Conservation (phyloP, 2,329 filamentous ascomycete genomes). For the Sporothrix dimorphospora region DNA sequence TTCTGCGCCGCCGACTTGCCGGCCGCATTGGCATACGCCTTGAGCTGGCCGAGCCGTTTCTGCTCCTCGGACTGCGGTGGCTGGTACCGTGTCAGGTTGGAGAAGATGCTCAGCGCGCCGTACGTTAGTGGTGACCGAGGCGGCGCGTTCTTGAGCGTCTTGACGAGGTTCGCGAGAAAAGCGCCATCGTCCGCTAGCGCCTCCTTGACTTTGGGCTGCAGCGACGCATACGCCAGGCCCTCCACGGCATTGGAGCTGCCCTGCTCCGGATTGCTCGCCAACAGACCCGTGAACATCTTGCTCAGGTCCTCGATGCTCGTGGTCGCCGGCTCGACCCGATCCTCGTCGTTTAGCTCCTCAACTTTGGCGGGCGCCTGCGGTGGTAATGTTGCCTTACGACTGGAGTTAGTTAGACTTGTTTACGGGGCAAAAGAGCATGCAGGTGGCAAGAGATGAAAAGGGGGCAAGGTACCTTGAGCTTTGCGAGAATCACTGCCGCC, state of each 20-base stretch:
- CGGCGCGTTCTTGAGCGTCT: slow-evolving; percentile 60
- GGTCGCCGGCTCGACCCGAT: slow-evolving; percentile 52
- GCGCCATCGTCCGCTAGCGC: slow-evolving; percentile 68
- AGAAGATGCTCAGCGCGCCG: slow-evolving; percentile 81
- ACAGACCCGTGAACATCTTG: slow-evolving; percentile 66
- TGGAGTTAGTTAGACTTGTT: slow-evolving; percentile 52
- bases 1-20: slow-evolving; percentile 57
- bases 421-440: not conserved
- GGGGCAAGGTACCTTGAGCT: slow-evolving; percentile 64
- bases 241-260: slow-evolving; percentile 76
- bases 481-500: slow-evolving; percentile 76
- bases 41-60: slow-evolving; percentile 87
- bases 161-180: slow-evolving; percentile 72
- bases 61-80: slow-evolving; percentile 84
- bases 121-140: slow-evolving; percentile 75
- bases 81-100: slow-evolving; percentile 81
- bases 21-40: slow-evolving; percentile 87
- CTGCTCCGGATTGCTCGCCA: slow-evolving; percentile 51
- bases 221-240: slow-evolving; percentile 87
- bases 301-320: slow-evolving; percentile 69
- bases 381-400: slow-evolving; percentile 56
- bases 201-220: slow-evolving; percentile 85
- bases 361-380: slow-evolving; percentile 44
- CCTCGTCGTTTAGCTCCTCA: slow-evolving; percentile 42
- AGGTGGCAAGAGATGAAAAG: not conserved